Evolutionary conservation across 257 asterid species (phyloP), one percentile per base, ranked within the genome.

Genomic region (Solanum appendiculatum): DNA sequence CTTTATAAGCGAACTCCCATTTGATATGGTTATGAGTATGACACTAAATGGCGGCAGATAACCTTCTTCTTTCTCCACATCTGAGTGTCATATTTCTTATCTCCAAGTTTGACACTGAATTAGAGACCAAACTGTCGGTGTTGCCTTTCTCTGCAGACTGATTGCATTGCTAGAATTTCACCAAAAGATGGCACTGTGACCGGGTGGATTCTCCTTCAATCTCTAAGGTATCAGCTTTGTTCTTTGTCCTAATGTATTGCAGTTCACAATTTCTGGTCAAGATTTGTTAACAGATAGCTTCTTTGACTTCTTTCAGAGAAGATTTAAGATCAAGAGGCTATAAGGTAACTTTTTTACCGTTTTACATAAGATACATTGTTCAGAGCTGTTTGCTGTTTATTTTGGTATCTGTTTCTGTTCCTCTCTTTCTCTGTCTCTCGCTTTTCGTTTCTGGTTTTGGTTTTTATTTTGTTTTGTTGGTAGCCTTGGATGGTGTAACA

Each of bases 101-200:
- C 64, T 78, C 84, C 39, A 44, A 46, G 37, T 44, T 78, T 9
- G 33, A 78, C n/a, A 40, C 10, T 7, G 20, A 77, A 27, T 78
- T 44, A 44, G 63, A 44, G 84, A 27, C 64, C 25, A 2, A 25
- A 44, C 20, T 27, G 40, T 78, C 66, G 36, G 18, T 72, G 14
- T 12, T 11, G 51, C 72, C 29, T 73, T 80, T 44, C 11, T 84
- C 6, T 90, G 87, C 93, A 95, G 99, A 94, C 98, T 23, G 98
- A 95, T 87, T 97, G 99, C 95, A 94, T 95, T 73, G 99, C 98
- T 64, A 94, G 99, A 92, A 90, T 95, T 78, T 97, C 98, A 70
- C 87, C 88, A 66, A 87, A 88, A 83, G 93, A 93, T 86, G 98
- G 97, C 64, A 84, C 34, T 46, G 93, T 97, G 58, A 87, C 92